Percentiles rank a stretch among this genome's conserved stretches.
Conservation (phyloP, 2,329 filamentous ascomycete genomes). For the Ceratocystis ficicola region DNA sequence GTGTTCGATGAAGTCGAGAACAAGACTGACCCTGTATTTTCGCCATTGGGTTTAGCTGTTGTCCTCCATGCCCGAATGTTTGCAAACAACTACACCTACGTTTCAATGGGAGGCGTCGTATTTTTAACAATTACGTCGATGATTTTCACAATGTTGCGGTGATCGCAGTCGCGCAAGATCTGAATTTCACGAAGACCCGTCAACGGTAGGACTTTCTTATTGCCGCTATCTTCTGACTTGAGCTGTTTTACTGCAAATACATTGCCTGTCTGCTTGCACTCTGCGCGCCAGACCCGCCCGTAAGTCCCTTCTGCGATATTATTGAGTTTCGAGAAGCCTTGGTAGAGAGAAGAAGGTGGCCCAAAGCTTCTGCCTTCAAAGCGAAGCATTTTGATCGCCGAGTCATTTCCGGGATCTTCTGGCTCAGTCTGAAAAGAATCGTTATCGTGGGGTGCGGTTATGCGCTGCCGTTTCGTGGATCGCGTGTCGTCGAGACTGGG, state of each 20-base stretch:
- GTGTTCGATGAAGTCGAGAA: constrained; percentile 96
- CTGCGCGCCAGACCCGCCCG: constrained; percentile 81
- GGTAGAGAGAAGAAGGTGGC: constrained; percentile 57
- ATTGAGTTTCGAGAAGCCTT: constrained; percentile 85
- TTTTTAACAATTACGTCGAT: constrained; percentile 75
- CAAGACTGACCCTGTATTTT: constrained; percentile 62
- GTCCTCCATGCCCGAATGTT: constrained; percentile 22
- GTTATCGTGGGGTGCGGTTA: constrained; percentile 37
- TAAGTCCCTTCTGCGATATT: constrained; percentile 97
- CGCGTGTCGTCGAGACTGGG: constrained; percentile 31
- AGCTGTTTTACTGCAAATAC: constrained; percentile 88
- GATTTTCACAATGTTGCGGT: constrained; percentile 71
- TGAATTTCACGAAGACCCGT: constrained; percentile 91
- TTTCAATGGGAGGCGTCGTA: constrained; percentile 41
- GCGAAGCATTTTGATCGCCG: constrained; percentile 48
- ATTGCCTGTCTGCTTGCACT: constrained; percentile 57
- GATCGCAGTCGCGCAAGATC: constrained; percentile 66
- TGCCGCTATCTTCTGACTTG: constrained; percentile 57
- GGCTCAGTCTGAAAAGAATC: constrained; percentile 19
- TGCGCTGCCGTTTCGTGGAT: constrained; percentile 50
- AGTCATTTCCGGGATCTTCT: constrained; percentile 27
- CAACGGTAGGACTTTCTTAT: constrained; percentile 52
- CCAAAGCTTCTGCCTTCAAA: constrained; percentile 60
- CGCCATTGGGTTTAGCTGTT: not conserved
- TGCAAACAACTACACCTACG: constrained; percentile 30